Base-by-base conservation (phyloP, 225 moss, liverwort and hornwort genomes). In the Climacium dendroides region DNA sequence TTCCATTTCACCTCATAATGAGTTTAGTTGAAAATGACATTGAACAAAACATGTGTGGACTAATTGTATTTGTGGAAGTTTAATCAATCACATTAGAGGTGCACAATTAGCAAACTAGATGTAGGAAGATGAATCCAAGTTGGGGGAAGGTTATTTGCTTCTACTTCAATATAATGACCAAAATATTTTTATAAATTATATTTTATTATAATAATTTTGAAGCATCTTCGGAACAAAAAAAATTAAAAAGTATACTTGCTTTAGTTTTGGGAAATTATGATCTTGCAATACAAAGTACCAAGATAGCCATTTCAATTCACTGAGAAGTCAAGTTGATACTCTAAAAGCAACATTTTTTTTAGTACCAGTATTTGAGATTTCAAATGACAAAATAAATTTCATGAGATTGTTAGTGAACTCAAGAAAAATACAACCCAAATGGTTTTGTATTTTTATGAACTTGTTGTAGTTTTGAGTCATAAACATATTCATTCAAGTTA, bases 191-290 rank as follows among this genome's bases (percentile, higher is more conserved):
- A 5, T 18, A 3, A 18, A 34, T 3, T 18, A n/a, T n/a, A n/a
- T 0, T 19, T 35, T 19, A 34, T 10, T 19, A n/a, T 65, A 2
- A 4, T 65, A 11, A n/a, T 11, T 66, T n/a, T 34, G 6, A 66
- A 20, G 0, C 1, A n/a, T 0, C 11, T 20, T 20, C 0, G 2
- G 35, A 1, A 19, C n/a, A 20, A n/a, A 35, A 65, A 35, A 65
- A 1, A 6, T 19, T 10, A n/a, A 19, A 65, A 65, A 65, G 6
- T n/a, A 4, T 65, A 65, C 0, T 5, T 65, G 11, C 20, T 35
- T 6, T 3, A 19, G 6, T 11, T 66, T 66, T 20, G 11, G 1
- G 5, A 66, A 34, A 64, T 35, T 35, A 64, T 35, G 10, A 64
- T 35, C 5, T 19, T 32, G 32, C 1, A 0, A 34, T 65, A 19